Percentiles rank a stretch among this genome's conserved stretches.
These are phyloP conservation scores for Pestalotiopsis sp. DNA, from an alignment of 2,329 filamentous ascomycete genomes.

Conservation along the genomic window DNA sequence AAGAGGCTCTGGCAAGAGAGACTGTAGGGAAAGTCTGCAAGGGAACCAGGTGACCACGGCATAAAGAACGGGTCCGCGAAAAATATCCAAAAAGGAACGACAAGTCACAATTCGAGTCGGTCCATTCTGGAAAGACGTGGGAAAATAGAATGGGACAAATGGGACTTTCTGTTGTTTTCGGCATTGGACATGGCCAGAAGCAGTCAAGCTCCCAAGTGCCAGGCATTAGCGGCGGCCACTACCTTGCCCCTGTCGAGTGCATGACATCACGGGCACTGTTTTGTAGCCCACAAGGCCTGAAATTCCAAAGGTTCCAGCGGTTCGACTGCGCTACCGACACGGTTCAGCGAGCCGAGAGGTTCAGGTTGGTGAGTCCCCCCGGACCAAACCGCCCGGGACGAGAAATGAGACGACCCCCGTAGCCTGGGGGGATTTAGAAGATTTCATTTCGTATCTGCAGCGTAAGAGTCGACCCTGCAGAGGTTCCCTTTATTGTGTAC, in stretches of 20 bases:
- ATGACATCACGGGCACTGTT: conserved; percentile 7
- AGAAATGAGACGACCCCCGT: not conserved
- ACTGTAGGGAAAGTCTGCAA: not conserved
- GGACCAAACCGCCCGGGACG: not conserved
- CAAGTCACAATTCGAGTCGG: not conserved
- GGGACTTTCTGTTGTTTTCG: conserved; percentile 7
- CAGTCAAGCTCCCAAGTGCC: not conserved
- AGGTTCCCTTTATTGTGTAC: not conserved
- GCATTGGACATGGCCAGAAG: not conserved
- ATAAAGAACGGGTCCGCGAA: not conserved
- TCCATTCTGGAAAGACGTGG: not conserved
- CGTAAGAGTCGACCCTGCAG: not conserved
- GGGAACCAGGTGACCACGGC: not conserved
- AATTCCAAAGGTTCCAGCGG: not conserved
- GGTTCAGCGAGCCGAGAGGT: not conserved
- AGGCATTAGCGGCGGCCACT: conserved; percentile 8
- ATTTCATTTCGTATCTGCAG: not conserved
- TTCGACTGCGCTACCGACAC: not conserved
- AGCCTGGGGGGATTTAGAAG: not conserved
- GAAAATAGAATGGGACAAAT: not conserved
- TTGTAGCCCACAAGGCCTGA: not conserved
- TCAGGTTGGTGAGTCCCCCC: not conserved
- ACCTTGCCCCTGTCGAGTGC: not conserved
- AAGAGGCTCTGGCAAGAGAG: not conserved
- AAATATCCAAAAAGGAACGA: not conserved